Percentiles rank a stretch among this genome's conserved stretches.
These are phyloP conservation scores for Apiospora hydei DNA, from an alignment of 2,329 filamentous ascomycete species.

Conservation along the genomic window DNA sequence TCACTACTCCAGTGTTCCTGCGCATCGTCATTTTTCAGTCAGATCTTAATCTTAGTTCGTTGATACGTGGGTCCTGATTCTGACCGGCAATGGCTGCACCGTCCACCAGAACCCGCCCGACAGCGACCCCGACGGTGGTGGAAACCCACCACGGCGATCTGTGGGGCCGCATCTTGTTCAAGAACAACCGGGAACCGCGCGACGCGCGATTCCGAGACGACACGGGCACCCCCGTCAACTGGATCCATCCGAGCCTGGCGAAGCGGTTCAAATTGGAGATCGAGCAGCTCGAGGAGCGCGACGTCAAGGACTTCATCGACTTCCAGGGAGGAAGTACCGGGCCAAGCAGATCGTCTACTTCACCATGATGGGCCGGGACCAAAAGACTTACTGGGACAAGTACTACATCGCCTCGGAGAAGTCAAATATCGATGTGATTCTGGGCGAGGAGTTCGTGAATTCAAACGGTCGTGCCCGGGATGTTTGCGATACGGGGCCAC, in stretches of 20 bases:
- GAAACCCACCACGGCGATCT: conserved; percentile 16
- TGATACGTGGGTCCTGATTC: neutral
- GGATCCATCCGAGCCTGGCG: conserved; percentile 26
- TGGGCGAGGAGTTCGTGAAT: conserved; percentile 24
- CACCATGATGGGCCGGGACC: conserved; percentile 18
- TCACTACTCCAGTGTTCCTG: neutral
- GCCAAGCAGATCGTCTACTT: conserved; percentile 15
- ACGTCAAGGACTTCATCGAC: conserved; percentile 1
- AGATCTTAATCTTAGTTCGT: neutral
- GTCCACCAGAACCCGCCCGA: neutral
- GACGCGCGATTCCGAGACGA: conserved; percentile 26
- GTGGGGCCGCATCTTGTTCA: conserved; percentile 20
- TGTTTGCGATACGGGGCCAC: neutral
- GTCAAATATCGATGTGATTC: conserved; percentile 23
- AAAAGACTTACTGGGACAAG: conserved; percentile 18
- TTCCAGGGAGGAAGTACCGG: conserved; percentile 1
- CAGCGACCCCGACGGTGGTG: neutral
- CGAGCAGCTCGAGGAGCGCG: conserved; percentile 6
- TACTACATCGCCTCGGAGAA: conserved; percentile 22
- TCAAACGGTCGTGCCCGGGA: neutral
- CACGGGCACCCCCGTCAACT: conserved; percentile 28
- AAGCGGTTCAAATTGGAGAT: conserved; percentile 22
- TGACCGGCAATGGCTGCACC: neutral
- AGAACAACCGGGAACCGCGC: neutral
- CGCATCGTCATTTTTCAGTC: neutral